phyloP scores from a whole-genome alignment of 192 early-diverging fungal genomes.

The Backusella australiensis region DNA sequence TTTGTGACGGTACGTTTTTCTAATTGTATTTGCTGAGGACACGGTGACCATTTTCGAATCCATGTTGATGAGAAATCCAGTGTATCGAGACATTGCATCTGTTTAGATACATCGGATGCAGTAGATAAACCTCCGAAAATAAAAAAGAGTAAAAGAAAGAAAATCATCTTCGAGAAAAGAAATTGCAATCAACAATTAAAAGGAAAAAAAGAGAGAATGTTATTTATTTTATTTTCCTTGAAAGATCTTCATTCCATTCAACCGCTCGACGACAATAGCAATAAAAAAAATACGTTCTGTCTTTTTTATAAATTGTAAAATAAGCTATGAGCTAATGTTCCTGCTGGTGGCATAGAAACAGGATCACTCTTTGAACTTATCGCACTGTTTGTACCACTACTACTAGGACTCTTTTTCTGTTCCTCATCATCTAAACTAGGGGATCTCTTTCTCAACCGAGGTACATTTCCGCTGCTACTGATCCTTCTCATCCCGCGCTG shows the following conservation, averaged over 20 bases:
- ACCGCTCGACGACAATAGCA: background rate
- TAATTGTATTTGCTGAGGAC: background rate
- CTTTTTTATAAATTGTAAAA: background rate
- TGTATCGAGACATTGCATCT: background rate
- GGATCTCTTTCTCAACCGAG: background rate
- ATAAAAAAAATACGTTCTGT: background rate
- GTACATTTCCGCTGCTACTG: background rate
- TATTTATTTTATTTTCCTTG: background rate
- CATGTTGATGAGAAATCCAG: background rate
- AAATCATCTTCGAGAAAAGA: background rate
- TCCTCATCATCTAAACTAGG: background rate
- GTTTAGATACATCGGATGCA: background rate
- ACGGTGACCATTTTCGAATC: background rate
- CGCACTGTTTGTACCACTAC: background rate
- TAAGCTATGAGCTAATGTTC: constrained; percentile 2
- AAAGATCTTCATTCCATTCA: background rate
- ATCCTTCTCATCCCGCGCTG: constrained; percentile 3
- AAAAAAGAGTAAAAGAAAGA: background rate
- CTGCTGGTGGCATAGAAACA: background rate
- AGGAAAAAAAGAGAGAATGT: background rate
- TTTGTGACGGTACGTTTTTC: background rate
- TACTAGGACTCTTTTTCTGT: background rate
- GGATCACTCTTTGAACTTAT: background rate
- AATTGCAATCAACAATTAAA: constrained; percentile 1
- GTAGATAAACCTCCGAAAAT: background rate